phyloP scores from a whole-genome alignment of 2,329 filamentous ascomycete genomes.

The Ilyonectria mors-panacis region DNA sequence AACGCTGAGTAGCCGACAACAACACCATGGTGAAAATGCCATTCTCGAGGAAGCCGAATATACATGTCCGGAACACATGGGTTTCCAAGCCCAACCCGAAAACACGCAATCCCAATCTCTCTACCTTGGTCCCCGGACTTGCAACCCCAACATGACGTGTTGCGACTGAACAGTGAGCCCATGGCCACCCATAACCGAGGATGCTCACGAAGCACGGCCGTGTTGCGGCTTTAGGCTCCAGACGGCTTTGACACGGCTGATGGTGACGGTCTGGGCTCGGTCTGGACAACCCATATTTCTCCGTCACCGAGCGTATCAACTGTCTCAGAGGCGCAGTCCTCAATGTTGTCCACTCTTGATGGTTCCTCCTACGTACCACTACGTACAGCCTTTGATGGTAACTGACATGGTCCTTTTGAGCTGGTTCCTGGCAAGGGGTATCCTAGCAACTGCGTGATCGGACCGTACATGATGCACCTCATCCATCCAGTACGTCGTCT shows the following conservation, averaged over 20 bases:
- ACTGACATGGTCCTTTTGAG: conserved; percentile 13
- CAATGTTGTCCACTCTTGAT: background rate
- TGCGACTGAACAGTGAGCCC: conserved; percentile 28
- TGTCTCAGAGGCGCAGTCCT: background rate
- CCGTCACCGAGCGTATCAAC: background rate
- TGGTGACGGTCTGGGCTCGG: background rate
- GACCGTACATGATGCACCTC: conserved; percentile 14
- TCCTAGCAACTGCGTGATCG: conserved; percentile 14
- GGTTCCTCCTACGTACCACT: background rate
- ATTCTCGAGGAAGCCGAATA: conserved; percentile 15
- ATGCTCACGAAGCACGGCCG: conserved; percentile 24
- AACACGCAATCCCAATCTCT: conserved; percentile 23
- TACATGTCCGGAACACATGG: conserved; percentile 23
- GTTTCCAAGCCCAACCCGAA: background rate
- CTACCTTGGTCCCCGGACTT: conserved; percentile 32
- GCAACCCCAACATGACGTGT: conserved; percentile 39
- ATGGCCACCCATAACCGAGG: conserved; percentile 41
- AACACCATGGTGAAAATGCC: background rate
- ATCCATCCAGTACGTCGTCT: background rate
- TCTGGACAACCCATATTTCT: conserved; percentile 4
- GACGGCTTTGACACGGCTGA: conserved; percentile 20
- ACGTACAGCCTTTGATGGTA: conserved; percentile 9
- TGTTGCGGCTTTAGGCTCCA: conserved; percentile 34
- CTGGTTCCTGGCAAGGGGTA: conserved; percentile 21
- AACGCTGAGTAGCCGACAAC: background rate